These are phyloP conservation scores for Acanthamoeba divionensis DNA, from an alignment of 208 protist species.

Conservation along the genomic window DNA sequence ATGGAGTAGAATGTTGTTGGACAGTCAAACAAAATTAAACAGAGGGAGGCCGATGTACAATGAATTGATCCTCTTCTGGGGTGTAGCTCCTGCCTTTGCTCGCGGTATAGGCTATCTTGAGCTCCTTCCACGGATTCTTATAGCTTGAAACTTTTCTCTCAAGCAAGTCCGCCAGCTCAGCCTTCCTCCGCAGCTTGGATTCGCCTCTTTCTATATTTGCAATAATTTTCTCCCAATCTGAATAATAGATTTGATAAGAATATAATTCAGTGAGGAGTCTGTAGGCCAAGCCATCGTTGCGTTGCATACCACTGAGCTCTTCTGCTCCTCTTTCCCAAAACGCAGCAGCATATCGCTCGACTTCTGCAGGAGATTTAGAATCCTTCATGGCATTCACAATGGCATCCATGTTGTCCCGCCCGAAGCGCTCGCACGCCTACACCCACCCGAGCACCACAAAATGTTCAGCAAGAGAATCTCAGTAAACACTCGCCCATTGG, in stretches of 20 bases:
- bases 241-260: background rate
- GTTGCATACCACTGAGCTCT: too few species aligned
- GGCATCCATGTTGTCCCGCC: background rate
- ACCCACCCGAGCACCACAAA: too few species aligned
- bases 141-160: background rate
- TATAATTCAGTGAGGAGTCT: too few species aligned
- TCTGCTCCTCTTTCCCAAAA: background rate
- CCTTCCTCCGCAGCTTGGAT: background rate
- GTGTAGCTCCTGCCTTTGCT: constrained; percentile 40
- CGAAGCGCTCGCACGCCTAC: background rate
- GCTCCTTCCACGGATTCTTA: background rate
- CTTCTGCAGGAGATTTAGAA: background rate
- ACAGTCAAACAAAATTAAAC: constrained; percentile 55
- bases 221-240: background rate
- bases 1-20: constrained; percentile 30
- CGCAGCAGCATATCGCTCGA: background rate
- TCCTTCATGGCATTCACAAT: background rate
- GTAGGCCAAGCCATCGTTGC: too few species aligned
- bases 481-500: too few species aligned
- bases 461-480: too few species aligned
- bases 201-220: constrained; percentile 29
- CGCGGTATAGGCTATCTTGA: background rate
- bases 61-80: constrained; percentile 71
- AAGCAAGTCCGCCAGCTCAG: background rate
- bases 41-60: constrained; percentile 50